These are phyloP conservation scores for Rickenella mellea DNA, from an alignment of 768 basidiomycete genomes.

Conservation along the genomic window DNA sequence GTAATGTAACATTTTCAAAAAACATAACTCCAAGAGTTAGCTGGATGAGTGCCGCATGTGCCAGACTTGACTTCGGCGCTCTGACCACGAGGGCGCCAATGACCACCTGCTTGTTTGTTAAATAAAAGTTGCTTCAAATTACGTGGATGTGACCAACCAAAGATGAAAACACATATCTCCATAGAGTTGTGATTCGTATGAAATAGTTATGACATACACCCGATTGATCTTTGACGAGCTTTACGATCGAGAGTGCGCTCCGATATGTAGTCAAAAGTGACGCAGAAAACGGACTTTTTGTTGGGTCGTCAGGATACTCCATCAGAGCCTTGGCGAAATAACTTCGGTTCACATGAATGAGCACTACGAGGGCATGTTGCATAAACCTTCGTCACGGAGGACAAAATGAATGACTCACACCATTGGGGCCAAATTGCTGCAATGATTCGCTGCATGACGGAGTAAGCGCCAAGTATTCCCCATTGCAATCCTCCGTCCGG, in stretches of 20 bases:
- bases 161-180: slow-evolving; percentile 66
- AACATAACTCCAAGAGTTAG: slow-evolving; percentile 55
- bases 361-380: too few species aligned
- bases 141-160: slow-evolving; percentile 37
- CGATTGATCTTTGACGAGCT: slow-evolving; percentile 51
- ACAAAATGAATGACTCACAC: slow-evolving; percentile 35
- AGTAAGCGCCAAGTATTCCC: neutral
- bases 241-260: slow-evolving; percentile 62
- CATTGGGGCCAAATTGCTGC: slow-evolving; percentile 52
- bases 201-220: slow-evolving; percentile 55
- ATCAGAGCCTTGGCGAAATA: slow-evolving; percentile 66
- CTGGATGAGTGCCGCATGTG: slow-evolving; percentile 59
- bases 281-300: slow-evolving; percentile 58
- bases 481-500: neutral
- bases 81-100: too few species aligned
- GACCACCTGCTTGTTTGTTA: slow-evolving; percentile 22
- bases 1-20: slow-evolving; percentile 56
- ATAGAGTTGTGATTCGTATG: slow-evolving; percentile 64
- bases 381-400: too few species aligned
- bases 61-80: too few species aligned
- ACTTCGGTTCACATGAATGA: slow-evolving; percentile 68
- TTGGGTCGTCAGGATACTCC: slow-evolving; percentile 51
- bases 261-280: slow-evolving; percentile 62
- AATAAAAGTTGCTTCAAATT: too few species aligned
- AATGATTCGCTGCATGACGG: slow-evolving; percentile 36